phyloP scores from a whole-genome alignment of 1,139 yeast species.

The Torulaspora pretoriensis region DNA sequence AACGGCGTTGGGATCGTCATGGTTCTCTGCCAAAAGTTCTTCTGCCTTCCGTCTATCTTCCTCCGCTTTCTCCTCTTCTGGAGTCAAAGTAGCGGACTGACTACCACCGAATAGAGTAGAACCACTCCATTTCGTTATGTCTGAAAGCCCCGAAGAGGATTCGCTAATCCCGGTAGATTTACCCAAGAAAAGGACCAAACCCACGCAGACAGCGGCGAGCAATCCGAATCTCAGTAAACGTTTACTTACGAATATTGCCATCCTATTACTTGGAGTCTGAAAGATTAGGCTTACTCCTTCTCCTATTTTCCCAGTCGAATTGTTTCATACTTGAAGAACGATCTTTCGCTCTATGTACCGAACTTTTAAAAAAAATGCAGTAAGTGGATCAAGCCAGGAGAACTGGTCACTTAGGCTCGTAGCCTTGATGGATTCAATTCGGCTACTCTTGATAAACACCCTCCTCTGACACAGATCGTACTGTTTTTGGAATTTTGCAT shows the following conservation, averaged over 20 bases:
- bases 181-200: constrained; percentile 7
- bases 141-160: not conserved
- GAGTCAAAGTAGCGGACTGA: constrained; percentile 5
- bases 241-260: constrained; percentile 17
- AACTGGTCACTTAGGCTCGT: not conserved
- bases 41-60: constrained; percentile 14
- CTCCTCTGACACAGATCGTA: too few species aligned
- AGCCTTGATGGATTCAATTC: too few species aligned
- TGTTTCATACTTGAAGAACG: not conserved
- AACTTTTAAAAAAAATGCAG: not conserved
- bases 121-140: constrained; percentile 1
- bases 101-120: constrained; percentile 7
- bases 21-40: constrained; percentile 6
- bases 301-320: not conserved
- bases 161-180: constrained; percentile 6
- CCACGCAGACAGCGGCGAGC: constrained; percentile 11
- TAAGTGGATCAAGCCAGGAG: not conserved
- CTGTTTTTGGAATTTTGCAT: too few species aligned
- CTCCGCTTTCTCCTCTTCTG: constrained; percentile 14
- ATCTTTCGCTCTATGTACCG: not conserved
- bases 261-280: not conserved
- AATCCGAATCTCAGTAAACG: constrained; percentile 15
- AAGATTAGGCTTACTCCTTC: not conserved
- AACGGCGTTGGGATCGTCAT: constrained; percentile 5
- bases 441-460: too few species aligned